These are phyloP conservation scores for Lasiodiplodia sp. DNA, from an alignment of 2,329 filamentous ascomycete genomes.

Conservation along the genomic window DNA sequence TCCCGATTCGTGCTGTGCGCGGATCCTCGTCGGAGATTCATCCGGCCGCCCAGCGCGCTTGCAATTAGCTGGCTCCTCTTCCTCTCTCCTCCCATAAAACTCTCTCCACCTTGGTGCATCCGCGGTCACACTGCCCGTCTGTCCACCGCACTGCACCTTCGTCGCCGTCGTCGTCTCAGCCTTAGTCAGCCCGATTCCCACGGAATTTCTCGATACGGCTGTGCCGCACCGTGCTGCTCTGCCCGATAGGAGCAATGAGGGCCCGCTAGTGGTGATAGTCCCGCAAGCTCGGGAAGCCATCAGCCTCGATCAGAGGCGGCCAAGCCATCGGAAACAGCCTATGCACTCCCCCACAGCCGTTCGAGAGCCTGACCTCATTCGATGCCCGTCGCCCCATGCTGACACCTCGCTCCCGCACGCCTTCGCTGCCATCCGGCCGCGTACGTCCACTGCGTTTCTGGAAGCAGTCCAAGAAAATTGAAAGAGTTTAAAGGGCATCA, in stretches of 20 bases:
- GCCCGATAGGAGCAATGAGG: neutral
- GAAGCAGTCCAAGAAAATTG: neutral
- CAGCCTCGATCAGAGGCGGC: conserved; percentile 12
- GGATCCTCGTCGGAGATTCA: conserved; percentile 18
- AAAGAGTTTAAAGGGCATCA: conserved; percentile 8
- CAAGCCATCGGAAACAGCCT: conserved; percentile 5
- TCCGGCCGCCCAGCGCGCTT: conserved; percentile 6
- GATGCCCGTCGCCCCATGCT: conserved; percentile 2
- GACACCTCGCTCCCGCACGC: neutral
- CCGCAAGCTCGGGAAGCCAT: conserved; percentile 11
- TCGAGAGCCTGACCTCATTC: neutral
- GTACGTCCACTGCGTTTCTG: neutral
- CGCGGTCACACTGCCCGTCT: neutral
- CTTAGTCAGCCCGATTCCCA: neutral
- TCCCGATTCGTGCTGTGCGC: conserved; percentile 19
- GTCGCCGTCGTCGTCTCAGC: neutral
- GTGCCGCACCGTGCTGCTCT: neutral
- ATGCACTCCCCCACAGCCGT: neutral
- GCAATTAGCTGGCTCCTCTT: neutral
- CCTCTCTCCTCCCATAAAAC: neutral
- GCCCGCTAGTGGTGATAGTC: conserved; percentile 9
- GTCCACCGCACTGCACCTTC: neutral
- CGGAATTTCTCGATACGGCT: neutral
- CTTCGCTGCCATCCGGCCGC: neutral
- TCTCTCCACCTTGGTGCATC: neutral